phyloP scores from a whole-genome alignment of 2,329 filamentous ascomycete genomes.

The Botryosphaeria dothidea region DNA sequence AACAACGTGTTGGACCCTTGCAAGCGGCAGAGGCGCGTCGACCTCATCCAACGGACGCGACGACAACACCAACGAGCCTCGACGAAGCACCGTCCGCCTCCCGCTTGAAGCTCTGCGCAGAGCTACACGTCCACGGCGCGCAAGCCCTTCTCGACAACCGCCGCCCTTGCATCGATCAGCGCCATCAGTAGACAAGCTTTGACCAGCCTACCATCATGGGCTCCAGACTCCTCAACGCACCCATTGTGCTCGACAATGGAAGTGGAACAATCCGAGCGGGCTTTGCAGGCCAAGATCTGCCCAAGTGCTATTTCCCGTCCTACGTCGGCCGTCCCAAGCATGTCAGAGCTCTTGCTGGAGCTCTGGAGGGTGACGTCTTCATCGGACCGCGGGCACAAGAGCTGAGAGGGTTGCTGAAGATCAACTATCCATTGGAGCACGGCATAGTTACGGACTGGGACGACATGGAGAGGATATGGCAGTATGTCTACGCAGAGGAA shows the following conservation, averaged over 20 bases:
- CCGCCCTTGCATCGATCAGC: slow-evolving; percentile 7
- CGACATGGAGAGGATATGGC: slow-evolving; percentile 99
- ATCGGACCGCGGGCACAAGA: slow-evolving; percentile 92
- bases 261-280: slow-evolving; percentile 96
- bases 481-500: slow-evolving; percentile 94
- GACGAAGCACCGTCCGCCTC: not conserved
- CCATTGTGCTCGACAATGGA: slow-evolving; percentile 98
- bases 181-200: not conserved
- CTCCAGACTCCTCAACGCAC: slow-evolving; percentile 87
- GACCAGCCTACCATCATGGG: slow-evolving; percentile 31
- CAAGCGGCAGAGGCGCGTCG: slow-evolving; percentile 11
- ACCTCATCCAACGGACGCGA: slow-evolving; percentile 11
- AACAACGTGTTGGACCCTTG: slow-evolving; percentile 11
- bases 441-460: slow-evolving; percentile 99
- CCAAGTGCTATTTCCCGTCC: slow-evolving; percentile 96
- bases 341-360: slow-evolving; percentile 89
- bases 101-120: not conserved
- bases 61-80: slow-evolving; percentile 10
- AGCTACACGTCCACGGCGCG: not conserved
- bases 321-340: slow-evolving; percentile 97
- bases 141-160: not conserved
- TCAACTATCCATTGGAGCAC: slow-evolving; percentile 92
- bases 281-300: slow-evolving; percentile 92
- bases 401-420: slow-evolving; percentile 89
- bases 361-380: slow-evolving; percentile 93